phyloP scores from a whole-genome alignment of 257 asterid species.

The Penstemon barbatus region DNA sequence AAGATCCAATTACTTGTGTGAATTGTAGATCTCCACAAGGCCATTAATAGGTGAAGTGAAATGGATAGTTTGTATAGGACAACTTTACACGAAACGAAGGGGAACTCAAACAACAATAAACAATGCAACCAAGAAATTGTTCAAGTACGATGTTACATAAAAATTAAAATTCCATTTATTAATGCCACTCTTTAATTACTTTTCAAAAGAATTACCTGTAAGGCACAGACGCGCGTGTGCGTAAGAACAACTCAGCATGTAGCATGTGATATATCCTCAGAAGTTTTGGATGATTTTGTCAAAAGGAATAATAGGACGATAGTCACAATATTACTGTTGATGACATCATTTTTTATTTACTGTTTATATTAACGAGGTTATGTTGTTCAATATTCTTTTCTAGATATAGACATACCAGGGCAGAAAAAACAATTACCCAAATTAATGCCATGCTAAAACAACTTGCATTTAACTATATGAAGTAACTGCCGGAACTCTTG shows the following conservation, averaged over 20 bases:
- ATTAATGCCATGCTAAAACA: neutral
- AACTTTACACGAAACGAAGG: neutral
- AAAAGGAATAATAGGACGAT: neutral
- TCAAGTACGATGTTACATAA: neutral
- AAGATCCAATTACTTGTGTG: neutral
- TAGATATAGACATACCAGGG: too few relatives aligned
- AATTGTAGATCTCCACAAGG: neutral
- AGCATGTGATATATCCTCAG: neutral
- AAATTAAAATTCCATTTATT: neutral
- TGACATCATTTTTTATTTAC: neutral
- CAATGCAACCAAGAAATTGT: neutral
- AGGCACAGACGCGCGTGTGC: neutral
- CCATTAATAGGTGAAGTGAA: neutral
- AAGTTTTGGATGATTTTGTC: neutral
- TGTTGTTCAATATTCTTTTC: neutral
- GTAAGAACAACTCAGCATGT: neutral
- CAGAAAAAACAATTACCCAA: neutral
- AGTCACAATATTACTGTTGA: neutral
- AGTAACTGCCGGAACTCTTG: neutral
- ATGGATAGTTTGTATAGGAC: neutral
- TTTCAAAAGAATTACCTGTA: neutral
- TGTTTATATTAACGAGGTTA: neutral
- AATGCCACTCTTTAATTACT: neutral
- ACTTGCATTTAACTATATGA: neutral
- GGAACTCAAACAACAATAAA: neutral